Percentiles rank a stretch among this genome's conserved stretches.
Conservation (phyloP, 2,329 filamentous ascomycete species). For the Coniochaeta prunicola region DNA sequence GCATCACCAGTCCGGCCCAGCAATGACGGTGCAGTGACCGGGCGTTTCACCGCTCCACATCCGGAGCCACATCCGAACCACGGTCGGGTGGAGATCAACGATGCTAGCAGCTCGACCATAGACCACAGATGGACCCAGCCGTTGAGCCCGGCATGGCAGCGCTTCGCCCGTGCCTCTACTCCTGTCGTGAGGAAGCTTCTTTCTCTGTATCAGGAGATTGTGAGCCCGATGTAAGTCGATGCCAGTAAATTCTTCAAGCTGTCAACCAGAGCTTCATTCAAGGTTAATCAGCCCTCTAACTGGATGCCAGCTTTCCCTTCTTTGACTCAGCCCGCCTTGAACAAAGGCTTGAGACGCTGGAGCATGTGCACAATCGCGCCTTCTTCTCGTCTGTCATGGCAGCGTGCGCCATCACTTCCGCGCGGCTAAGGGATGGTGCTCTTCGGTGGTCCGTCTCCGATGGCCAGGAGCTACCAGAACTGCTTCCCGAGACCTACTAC, state of each 20-base stretch:
- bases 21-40: not conserved
- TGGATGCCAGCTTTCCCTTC: constrained; percentile 12
- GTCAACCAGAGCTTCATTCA: not conserved
- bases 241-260: not conserved
- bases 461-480: constrained; percentile 2
- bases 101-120: constrained; percentile 2
- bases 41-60: not conserved
- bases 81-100: constrained; percentile 2
- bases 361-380: constrained; percentile 14
- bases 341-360: constrained; percentile 11
- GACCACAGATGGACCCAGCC: constrained; percentile 3
- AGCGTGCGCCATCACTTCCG: constrained; percentile 14
- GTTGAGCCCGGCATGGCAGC: constrained; percentile 12
- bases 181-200: constrained; percentile 11
- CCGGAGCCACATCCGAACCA: not conserved
- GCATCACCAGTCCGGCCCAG: not conserved
- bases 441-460: constrained; percentile 2
- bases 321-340: constrained; percentile 13
- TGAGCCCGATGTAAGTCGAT: constrained; percentile 13
- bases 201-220: constrained; percentile 13
- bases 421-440: constrained; percentile 13
- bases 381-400: constrained; percentile 19
- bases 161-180: constrained; percentile 13
- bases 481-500: constrained; percentile 14
- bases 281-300: not conserved